A percentile compares a stretch with the other conserved stretches of the same genome.
These are phyloP conservation scores for Pythium rhizo-oryzae DNA, from an alignment of 352 stramenopile genomes.

Conservation along the genomic window DNA sequence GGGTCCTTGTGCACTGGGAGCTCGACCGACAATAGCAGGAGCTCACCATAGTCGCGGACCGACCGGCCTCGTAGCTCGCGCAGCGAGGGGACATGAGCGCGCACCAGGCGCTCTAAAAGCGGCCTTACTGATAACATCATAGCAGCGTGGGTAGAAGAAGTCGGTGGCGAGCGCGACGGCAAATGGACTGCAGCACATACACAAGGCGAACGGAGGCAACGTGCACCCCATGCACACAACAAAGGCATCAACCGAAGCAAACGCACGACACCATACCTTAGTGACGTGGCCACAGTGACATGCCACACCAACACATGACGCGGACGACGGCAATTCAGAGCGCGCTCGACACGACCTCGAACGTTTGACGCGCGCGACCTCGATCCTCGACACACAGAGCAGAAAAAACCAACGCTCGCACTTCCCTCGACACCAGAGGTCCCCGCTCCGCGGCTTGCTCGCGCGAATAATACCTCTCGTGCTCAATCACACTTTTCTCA, in stretches of 20 bases:
- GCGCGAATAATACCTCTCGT: conserved; percentile 29
- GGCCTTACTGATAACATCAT: conserved; percentile 40
- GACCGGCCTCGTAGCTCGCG: not conserved
- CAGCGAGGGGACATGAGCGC: not conserved
- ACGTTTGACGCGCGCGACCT: not conserved
- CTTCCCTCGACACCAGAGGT: no score
- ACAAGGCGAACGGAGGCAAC: no score
- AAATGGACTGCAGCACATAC: not conserved
- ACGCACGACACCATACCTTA: no score
- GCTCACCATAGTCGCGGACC: not conserved
- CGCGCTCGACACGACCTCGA: not conserved
- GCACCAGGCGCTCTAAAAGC: conserved; percentile 32
- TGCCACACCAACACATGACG: not conserved
- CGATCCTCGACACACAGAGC: no score
- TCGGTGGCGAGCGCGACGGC: not conserved
- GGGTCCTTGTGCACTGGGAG: not conserved
- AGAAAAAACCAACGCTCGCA: no score
- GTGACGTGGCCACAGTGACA: no score
- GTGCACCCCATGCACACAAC: not conserved
- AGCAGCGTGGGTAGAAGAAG: conserved; percentile 12
- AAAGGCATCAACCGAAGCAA: not conserved
- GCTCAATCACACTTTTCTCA: conserved; percentile 22
- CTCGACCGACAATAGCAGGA: conserved; percentile 13
- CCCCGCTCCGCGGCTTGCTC: not conserved
- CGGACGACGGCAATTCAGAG: not conserved